Evolutionary conservation across 805 yeast species (phyloP).

Genomic region (Yamadazyma akitaensis): DNA sequence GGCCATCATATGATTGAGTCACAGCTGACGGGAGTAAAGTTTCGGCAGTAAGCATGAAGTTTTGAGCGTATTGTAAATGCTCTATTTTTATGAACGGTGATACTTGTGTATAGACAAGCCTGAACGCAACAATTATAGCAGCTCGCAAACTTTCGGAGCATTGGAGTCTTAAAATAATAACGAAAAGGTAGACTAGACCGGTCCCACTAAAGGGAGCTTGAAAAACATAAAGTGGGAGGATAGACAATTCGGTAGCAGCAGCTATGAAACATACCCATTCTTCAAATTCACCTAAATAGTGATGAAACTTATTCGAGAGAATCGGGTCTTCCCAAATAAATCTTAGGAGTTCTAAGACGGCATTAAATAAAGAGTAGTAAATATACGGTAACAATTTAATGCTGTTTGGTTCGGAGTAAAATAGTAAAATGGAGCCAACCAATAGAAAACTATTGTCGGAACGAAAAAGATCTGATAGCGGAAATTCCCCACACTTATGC

Average conservation of each 20-base stretch:
- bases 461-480: slow-evolving; percentile 11
- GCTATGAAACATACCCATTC: slow-evolving; percentile 14
- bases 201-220: background rate
- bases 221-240: slow-evolving; percentile 5
- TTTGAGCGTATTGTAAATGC: background rate
- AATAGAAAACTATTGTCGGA: slow-evolving; percentile 30
- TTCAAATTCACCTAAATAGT: slow-evolving; percentile 18
- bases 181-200: slow-evolving; percentile 4
- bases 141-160: slow-evolving; percentile 9
- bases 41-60: background rate
- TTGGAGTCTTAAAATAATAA: slow-evolving; percentile 9
- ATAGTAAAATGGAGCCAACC: slow-evolving; percentile 19
- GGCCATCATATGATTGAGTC: background rate
- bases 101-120: background rate
- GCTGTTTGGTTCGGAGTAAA: slow-evolving; percentile 15
- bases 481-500: background rate
- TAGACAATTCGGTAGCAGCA: slow-evolving; percentile 7
- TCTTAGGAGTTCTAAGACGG: slow-evolving; percentile 17
- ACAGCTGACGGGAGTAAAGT: background rate
- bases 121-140: background rate
- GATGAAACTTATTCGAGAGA: slow-evolving; percentile 13
- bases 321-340: slow-evolving; percentile 17
- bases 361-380: slow-evolving; percentile 28
- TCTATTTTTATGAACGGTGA: background rate
- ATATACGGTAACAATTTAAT: slow-evolving; percentile 25